Conservation (phyloP, 768 basidiomycete species). For the Tephrocybe sp. region DNA sequence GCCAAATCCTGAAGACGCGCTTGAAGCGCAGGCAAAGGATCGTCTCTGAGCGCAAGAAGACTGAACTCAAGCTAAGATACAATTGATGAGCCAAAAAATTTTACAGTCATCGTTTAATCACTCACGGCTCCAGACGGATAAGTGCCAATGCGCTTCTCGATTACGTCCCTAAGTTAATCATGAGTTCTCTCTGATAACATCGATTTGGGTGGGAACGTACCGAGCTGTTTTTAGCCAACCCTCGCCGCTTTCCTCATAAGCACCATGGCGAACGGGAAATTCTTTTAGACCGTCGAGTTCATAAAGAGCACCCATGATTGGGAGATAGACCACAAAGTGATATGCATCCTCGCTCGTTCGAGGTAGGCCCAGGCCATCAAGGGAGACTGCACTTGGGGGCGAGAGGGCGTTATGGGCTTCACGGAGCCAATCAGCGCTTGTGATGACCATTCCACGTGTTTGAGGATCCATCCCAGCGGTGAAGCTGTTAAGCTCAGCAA, state of each 20-base stretch:
- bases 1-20: conserved; percentile 53
- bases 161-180: conserved; percentile 59
- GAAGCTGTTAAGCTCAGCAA: conserved; percentile 75
- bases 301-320: conserved; percentile 79
- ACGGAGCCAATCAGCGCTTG: conserved; percentile 77
- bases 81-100: conserved; percentile 5
- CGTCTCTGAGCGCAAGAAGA: conserved; percentile 82
- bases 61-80: conserved; percentile 80
- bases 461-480: conserved; percentile 86
- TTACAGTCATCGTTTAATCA: conserved; percentile 11
- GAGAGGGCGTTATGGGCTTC: conserved; percentile 93
- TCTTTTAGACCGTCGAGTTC: conserved; percentile 92
- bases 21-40: conserved; percentile 72
- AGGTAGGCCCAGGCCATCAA: conserved; percentile 77
- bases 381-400: conserved; percentile 83
- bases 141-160: conserved; percentile 85
- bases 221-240: conserved; percentile 85
- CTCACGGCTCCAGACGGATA: conserved; percentile 88
- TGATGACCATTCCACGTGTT: conserved; percentile 78
- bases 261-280: conserved; percentile 79
- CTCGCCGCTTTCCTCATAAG: conserved; percentile 63
- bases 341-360: conserved; percentile 82
- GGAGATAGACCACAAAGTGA: conserved; percentile 95
- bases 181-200: conserved; percentile 19
- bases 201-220: conserved; percentile 34